These are phyloP conservation scores for Zygotorulaspora florentina DNA, from an alignment of 805 yeast genomes.

Conservation along the genomic window DNA sequence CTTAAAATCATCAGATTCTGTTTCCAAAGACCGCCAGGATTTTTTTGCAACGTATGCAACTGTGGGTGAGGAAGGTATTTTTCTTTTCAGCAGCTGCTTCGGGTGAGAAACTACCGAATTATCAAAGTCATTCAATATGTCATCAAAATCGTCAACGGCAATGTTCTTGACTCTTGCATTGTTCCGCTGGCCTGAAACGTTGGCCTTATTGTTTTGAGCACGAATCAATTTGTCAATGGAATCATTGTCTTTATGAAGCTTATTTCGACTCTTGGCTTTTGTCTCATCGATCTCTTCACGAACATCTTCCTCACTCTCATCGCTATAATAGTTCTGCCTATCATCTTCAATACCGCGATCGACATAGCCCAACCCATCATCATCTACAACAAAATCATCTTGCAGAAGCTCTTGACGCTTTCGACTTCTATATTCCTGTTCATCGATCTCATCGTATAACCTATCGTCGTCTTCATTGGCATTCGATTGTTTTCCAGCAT, in stretches of 20 bases:
- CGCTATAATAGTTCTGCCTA: conserved; percentile 60
- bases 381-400: conserved; percentile 93
- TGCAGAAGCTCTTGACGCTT: conserved; percentile 76
- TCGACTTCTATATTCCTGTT: conserved; percentile 66
- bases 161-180: conserved; percentile 41
- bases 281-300: conserved; percentile 17
- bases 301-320: conserved; percentile 43
- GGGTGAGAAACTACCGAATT: conserved; percentile 18
- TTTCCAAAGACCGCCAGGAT: not conserved
- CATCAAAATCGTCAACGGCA: conserved; percentile 57
- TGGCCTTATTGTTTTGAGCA: conserved; percentile 47
- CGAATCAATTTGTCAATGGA: conserved; percentile 46
- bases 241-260: conserved; percentile 10
- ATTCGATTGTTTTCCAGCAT: conserved; percentile 23
- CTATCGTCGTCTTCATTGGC: conserved; percentile 42
- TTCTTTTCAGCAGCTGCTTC: conserved; percentile 4
- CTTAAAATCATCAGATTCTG: conserved; percentile 3
- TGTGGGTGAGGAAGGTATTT: conserved; percentile 9
- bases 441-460: conserved; percentile 84
- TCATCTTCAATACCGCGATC: conserved; percentile 92
- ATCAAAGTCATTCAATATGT: conserved; percentile 55
- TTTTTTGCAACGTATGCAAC: conserved; percentile 1
- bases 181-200: conserved; percentile 19
- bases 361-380: conserved; percentile 88
- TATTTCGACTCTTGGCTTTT: conserved; percentile 13